These are phyloP conservation scores for Helicocarpus griseus DNA, from an alignment of 2,329 filamentous ascomycete species.

Conservation along the genomic window DNA sequence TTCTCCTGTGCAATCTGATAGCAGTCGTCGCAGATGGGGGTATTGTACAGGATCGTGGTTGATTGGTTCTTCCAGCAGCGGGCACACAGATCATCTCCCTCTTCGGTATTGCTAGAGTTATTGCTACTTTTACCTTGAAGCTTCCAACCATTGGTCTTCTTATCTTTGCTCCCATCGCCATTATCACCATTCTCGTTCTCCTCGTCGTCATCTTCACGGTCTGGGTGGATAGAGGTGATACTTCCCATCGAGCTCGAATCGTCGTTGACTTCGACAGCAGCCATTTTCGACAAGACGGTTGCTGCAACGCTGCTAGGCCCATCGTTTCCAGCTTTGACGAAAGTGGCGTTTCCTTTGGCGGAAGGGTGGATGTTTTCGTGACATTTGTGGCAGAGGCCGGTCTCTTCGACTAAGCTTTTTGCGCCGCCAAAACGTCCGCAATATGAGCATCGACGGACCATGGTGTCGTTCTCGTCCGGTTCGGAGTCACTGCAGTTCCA, in stretches of 20 bases:
- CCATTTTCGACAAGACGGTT: not conserved
- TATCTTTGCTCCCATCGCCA: not conserved
- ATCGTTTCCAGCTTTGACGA: not conserved
- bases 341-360: not conserved
- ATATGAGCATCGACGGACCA: constrained; percentile 13
- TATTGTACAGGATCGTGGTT: constrained; percentile 15
- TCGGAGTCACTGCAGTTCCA: constrained; percentile 12
- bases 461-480: constrained; percentile 7
- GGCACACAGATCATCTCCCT: constrained; percentile 11
- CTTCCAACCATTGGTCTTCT: not conserved
- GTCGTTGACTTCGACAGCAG: constrained; percentile 15
- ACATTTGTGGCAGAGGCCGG: constrained; percentile 11
- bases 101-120: not conserved
- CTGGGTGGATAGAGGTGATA: constrained; percentile 2
- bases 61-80: constrained; percentile 15
- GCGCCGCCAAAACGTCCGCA: constrained; percentile 12
- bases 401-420: constrained; percentile 4
- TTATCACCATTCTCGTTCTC: not conserved
- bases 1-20: constrained; percentile 11
- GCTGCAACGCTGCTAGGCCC: not conserved
- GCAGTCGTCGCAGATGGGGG: constrained; percentile 14
- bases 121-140: not conserved
- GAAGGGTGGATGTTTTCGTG: not conserved
- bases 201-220: not conserved
- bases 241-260: constrained; percentile 6